These are phyloP conservation scores for Xylaria curta DNA, from an alignment of 495 filamentous ascomycete genomes.

Conservation along the genomic window DNA sequence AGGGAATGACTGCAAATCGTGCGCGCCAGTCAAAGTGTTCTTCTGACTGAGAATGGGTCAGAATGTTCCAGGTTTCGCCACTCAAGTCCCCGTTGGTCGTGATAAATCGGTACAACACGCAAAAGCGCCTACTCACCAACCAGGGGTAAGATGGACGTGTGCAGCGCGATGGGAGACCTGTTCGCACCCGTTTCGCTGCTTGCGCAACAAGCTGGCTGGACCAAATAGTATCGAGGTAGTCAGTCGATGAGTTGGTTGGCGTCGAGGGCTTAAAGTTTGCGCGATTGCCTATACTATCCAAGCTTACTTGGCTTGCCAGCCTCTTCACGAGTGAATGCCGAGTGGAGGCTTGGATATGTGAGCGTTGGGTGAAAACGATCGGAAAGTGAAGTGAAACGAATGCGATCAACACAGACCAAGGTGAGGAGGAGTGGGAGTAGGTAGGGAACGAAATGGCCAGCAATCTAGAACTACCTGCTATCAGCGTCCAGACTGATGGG, in stretches of 20 bases:
- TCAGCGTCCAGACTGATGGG: conserved; percentile 9
- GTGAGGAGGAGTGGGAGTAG: background rate
- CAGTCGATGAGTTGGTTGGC: conserved; percentile 15
- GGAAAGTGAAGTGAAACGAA: conserved; percentile 33
- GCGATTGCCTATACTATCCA: conserved; percentile 22
- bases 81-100: background rate
- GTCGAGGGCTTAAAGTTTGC: background rate
- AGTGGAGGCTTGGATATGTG: conserved; percentile 30
- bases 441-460: conserved; percentile 33
- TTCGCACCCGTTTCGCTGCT: conserved; percentile 3
- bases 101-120: conserved; percentile 4
- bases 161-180: conserved; percentile 3
- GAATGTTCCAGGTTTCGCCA: background rate
- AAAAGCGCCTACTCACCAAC: background rate
- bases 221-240: conserved; percentile 20
- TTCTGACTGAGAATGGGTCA: background rate
- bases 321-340: conserved; percentile 24
- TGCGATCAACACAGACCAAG: conserved; percentile 44
- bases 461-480: conserved; percentile 31
- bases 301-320: conserved; percentile 26
- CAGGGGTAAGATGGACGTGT: background rate
- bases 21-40: background rate
- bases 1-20: background rate
- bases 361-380: conserved; percentile 8
- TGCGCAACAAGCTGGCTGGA: background rate